Conservation (phyloP, 179 eudicot genomes). For the Carnegiea gigantea region DNA sequence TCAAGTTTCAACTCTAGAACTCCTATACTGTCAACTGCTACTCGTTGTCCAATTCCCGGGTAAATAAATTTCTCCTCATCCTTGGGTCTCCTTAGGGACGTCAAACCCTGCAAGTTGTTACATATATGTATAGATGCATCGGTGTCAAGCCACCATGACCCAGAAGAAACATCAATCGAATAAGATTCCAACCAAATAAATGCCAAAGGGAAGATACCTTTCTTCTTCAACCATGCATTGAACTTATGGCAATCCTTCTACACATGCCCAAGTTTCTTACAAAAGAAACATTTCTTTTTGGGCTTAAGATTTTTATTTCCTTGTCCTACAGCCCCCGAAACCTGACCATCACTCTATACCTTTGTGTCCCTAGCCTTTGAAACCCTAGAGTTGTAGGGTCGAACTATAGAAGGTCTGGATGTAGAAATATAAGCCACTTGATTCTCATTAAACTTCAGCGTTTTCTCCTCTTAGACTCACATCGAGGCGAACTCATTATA, state of each 20-base stretch:
- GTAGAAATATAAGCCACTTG: background rate
- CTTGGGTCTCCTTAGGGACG: background rate
- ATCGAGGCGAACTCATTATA: background rate
- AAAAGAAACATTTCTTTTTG: background rate
- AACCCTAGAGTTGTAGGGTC: background rate
- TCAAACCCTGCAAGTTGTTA: background rate
- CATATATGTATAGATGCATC: background rate
- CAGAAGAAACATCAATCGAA: background rate
- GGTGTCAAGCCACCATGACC: background rate
- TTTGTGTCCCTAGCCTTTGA: background rate
- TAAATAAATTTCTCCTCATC: background rate
- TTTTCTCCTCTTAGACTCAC: background rate
- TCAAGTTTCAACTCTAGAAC: background rate
- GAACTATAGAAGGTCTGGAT: background rate
- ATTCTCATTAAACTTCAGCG: background rate
- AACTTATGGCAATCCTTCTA: background rate
- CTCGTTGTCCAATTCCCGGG: background rate
- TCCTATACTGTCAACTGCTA: background rate
- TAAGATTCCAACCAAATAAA: background rate
- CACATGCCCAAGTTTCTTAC: background rate
- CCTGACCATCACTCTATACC: background rate
- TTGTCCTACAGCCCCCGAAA: background rate
- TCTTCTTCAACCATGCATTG: background rate
- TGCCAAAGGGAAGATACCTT: background rate
- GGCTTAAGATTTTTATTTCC: background rate